Conservation (phyloP, 2,329 filamentous ascomycete species). For the Calonectria pauciramosa region DNA sequence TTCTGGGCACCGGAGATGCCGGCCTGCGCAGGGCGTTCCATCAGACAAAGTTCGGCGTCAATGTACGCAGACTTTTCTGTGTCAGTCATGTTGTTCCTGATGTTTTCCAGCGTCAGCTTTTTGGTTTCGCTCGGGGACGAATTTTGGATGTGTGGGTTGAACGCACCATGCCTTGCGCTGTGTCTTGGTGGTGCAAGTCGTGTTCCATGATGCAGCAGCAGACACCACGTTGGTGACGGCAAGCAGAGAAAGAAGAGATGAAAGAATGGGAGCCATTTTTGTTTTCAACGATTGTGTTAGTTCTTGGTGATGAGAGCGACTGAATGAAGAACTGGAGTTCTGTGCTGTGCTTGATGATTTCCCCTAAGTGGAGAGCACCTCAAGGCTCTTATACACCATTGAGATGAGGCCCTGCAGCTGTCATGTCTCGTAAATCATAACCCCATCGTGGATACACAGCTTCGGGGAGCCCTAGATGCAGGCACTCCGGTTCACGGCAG, state of each 20-base stretch:
- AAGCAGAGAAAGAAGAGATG: neutral
- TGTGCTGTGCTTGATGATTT: neutral
- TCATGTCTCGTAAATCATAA: neutral
- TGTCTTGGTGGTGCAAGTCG: conserved; percentile 7
- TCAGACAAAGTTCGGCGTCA: conserved; percentile 22
- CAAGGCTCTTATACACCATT: neutral
- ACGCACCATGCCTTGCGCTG: conserved; percentile 8
- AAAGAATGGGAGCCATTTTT: neutral
- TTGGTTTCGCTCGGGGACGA: too few relatives aligned
- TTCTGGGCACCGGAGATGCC: conserved; percentile 22
- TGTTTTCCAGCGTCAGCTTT: neutral
- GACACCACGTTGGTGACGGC: neutral
- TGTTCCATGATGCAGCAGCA: conserved; percentile 1
- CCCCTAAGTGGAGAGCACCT: neutral
- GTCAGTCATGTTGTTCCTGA: conserved; percentile 15
- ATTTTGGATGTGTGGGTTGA: too few relatives aligned
- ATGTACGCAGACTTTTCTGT: conserved; percentile 21
- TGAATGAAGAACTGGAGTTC: neutral
- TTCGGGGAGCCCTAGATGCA: neutral
- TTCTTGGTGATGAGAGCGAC: neutral
- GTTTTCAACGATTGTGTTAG: neutral
- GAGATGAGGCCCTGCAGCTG: neutral
- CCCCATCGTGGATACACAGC: neutral
- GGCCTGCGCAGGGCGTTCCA: conserved; percentile 7
- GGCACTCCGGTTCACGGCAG: neutral